Evolutionary conservation across 768 basidiomycete genomes (phyloP), one percentile per base, ranked within the genome.

Genomic region (Auriscalpium orientale): DNA sequence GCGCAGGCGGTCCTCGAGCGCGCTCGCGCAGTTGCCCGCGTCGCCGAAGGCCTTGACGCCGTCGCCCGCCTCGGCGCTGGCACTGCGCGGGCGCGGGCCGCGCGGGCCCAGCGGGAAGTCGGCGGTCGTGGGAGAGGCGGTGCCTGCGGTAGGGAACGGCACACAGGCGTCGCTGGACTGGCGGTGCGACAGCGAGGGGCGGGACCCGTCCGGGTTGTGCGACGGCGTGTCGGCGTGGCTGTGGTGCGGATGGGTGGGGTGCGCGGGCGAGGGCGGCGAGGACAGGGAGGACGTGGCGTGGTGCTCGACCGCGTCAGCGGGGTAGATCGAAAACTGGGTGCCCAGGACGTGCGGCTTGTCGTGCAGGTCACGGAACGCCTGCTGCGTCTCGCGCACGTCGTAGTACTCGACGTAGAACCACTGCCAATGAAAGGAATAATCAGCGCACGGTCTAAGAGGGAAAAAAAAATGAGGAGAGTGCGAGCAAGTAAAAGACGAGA

Each of bases 351-450:
- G 62, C 18, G 56, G 53, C 50, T 49, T 59, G 35, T 75, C 74
- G 48, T 85, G 64, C 18, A 91, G 70, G 46, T 71, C 71, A 47
- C 69, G 67, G 62, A 72, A 77, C 13, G 88, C 87, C 11, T 66
- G 62, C 40, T 74, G 70, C 7, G 85, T 82, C 40, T 78, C 76
- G 22, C 85, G 76, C 28, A 80, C 74, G 63, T 91, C 87, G 64
- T 77, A 85, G 65, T 80, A 92, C 59, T 89, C 87, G 51, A 84
- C 79, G 43, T 69, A 70, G 67, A 82, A 89, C 33, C 76, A 68
- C 68, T 76, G 57, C 6, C 37, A 28, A 11, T 53, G 43, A 10
- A 54, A 21, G 37, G 12, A 53, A 43, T 33, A n/a, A 40, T 22
- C 22, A 36, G 40, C 15, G n/a, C 5, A 4, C 40, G 8, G 47